Base-by-base conservation (phyloP, 176 grass and related monocot genomes). In the Cenchrus fungigraminus region DNA sequence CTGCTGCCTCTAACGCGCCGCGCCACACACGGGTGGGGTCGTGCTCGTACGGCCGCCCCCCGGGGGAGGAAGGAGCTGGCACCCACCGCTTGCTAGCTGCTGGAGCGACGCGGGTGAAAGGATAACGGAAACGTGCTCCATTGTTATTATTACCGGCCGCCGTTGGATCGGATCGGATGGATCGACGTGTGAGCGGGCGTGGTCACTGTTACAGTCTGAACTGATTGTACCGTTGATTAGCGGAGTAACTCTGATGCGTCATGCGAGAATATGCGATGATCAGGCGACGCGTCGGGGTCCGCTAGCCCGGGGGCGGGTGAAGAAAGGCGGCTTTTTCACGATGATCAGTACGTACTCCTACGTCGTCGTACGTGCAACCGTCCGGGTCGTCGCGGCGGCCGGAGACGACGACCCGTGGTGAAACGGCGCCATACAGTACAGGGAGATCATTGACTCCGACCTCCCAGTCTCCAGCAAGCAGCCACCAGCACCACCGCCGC, bases 1-100 rank as follows among this genome's bases (percentile, higher is more conserved):
- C 53, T 16, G 40, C 51, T 31, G 28, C 13, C 75, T 54, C 56
- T 63, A 40, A 47, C 57, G n/a, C n/a, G 34, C 58, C 59, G 46
- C 25, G 76, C 45, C 45, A 46, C 45, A 6, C 43, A 9, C 45
- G 45, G 45, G 45, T 9, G 45, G 45, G 12, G 64, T 69, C 79
- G 64, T 68, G 70, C 80, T 0, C 56, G 80, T 88, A 84, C 74
- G 81, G 74, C 46, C 25, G 25, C 25, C 25, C 25, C 25, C 45
- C 45, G 45, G 1, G 45, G 45, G 25, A 25, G 25, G 25, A 25
- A 46, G 54, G 54, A 19, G 66, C 45, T 62, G 59, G 59, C 59
- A 28, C n/a, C 20, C 67, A 58, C 73, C 4, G 4, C 11, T 16
- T 8, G 4, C 11, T 16, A 1, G 29, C 12, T 4, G 8, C 9